Conservation (phyloP, 306 rosid species). For the Glycine soja region DNA sequence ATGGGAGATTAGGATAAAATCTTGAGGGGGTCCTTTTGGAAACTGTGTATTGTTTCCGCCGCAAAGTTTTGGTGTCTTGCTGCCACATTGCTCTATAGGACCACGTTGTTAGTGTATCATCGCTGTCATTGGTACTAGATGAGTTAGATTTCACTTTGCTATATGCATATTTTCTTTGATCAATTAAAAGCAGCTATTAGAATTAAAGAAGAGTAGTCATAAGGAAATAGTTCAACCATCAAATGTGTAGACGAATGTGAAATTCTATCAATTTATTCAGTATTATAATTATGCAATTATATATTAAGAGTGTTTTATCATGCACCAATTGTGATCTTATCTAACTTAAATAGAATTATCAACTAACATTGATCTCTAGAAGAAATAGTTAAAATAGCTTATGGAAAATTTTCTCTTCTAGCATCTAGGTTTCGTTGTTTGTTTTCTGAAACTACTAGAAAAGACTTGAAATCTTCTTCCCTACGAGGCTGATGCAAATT, state of each 20-base stretch:
- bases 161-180: constrained; percentile 24
- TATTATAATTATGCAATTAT: no score
- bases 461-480: constrained; percentile 8
- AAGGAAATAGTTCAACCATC: background rate
- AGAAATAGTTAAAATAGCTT: background rate
- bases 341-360: no score
- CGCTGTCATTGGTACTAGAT: constrained; percentile 24
- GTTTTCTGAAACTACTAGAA: constrained; percentile 29
- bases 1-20: constrained; percentile 27
- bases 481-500: background rate
- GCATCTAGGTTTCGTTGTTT: background rate
- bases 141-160: constrained; percentile 13
- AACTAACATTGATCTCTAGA: background rate
- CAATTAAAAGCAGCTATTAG: background rate
- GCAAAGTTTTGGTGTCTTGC: constrained; percentile 37
- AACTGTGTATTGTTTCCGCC: constrained; percentile 32
- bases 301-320: no score
- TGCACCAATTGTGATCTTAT: no score
- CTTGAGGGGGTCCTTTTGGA: constrained; percentile 15
- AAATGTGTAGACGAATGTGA: no score
- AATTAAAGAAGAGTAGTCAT: background rate
- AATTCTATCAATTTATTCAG: no score
- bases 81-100: background rate
- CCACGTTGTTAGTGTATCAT: constrained; percentile 40
- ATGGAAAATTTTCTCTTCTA: background rate